These are phyloP conservation scores for Candida schatavii DNA, from an alignment of 805 yeast genomes.

Conservation along the genomic window DNA sequence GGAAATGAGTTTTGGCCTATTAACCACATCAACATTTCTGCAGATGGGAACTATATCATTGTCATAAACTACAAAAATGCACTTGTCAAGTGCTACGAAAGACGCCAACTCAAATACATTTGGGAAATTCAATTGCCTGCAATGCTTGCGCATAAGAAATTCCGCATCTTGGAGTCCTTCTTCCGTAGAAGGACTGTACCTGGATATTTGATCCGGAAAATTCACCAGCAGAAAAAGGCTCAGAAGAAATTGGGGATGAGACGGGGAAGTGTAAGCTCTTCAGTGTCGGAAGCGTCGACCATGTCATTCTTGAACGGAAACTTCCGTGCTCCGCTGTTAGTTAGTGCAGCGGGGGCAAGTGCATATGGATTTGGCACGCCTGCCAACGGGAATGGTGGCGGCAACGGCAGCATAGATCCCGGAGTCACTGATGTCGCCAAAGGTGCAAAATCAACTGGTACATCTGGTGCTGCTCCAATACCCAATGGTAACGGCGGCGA, in stretches of 20 bases:
- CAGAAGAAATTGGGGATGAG: slow-evolving; percentile 18
- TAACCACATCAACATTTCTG: slow-evolving; percentile 53
- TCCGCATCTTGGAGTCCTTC: slow-evolving; percentile 52
- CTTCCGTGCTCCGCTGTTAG: slow-evolving; percentile 27
- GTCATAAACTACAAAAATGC: slow-evolving; percentile 51
- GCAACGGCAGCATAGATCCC: not conserved
- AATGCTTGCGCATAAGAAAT: slow-evolving; percentile 20
- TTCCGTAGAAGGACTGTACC: slow-evolving; percentile 57
- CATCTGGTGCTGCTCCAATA: too few relatives aligned
- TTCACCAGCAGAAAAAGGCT: slow-evolving; percentile 20
- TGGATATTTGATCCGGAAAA: slow-evolving; percentile 38
- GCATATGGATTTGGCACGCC: too few relatives aligned
- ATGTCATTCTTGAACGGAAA: slow-evolving; percentile 28
- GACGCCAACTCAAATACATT: slow-evolving; percentile 51
- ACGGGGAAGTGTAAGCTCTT: slow-evolving; percentile 25
- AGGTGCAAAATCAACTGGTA: not conserved
- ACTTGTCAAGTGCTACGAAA: slow-evolving; percentile 57
- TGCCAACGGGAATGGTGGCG: not conserved
- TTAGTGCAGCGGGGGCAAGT: too few relatives aligned
- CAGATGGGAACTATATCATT: slow-evolving; percentile 57
- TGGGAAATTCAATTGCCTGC: slow-evolving; percentile 50
- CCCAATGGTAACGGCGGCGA: not conserved
- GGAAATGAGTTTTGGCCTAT: slow-evolving; percentile 60
- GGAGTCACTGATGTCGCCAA: not conserved
- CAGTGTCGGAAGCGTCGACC: slow-evolving; percentile 21